Percentiles rank a stretch among this genome's conserved stretches.
phyloP scores from a whole-genome alignment of 129 eudicot genomes.

The Tagetes patula region DNA sequence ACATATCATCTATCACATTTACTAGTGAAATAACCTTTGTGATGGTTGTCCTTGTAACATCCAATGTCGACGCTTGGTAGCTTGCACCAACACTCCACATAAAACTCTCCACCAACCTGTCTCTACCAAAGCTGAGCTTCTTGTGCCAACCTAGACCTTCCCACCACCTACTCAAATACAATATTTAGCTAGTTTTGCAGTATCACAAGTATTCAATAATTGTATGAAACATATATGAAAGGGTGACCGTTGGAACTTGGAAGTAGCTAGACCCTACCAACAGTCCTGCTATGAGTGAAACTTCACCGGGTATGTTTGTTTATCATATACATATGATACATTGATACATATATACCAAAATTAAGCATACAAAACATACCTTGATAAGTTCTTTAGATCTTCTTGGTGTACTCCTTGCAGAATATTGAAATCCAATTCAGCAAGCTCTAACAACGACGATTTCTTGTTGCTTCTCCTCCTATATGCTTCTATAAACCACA shows the following conservation, averaged over 20 bases:
- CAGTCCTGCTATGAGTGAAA: too few relatives aligned
- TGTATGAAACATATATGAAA: background rate
- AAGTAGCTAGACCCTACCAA: too few relatives aligned
- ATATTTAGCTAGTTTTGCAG: background rate
- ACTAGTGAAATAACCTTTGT: background rate
- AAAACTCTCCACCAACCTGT: conserved; percentile 10
- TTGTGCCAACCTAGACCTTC: conserved; percentile 3
- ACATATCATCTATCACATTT: conserved; percentile 5
- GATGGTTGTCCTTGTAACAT: background rate
- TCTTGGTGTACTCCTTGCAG: conserved; percentile 32
- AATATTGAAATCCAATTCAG: conserved; percentile 35
- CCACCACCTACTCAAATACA: conserved; percentile 13
- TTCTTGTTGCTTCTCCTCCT: conserved; percentile 9
- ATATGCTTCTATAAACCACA: conserved; percentile 31
- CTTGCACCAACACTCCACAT: background rate
- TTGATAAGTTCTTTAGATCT: conserved; percentile 28
- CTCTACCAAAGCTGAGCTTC: conserved; percentile 6
- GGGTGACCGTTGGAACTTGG: background rate
- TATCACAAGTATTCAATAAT: background rate
- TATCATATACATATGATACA: background rate
- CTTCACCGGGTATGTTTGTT: too few relatives aligned
- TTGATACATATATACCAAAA: background rate
- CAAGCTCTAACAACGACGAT: conserved; percentile 28
- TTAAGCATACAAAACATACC: conserved; percentile 8
- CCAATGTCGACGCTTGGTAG: background rate